Evolutionary conservation across 192 early-diverging fungal genomes (phyloP).

Genomic region (Coemansia biformis): DNA sequence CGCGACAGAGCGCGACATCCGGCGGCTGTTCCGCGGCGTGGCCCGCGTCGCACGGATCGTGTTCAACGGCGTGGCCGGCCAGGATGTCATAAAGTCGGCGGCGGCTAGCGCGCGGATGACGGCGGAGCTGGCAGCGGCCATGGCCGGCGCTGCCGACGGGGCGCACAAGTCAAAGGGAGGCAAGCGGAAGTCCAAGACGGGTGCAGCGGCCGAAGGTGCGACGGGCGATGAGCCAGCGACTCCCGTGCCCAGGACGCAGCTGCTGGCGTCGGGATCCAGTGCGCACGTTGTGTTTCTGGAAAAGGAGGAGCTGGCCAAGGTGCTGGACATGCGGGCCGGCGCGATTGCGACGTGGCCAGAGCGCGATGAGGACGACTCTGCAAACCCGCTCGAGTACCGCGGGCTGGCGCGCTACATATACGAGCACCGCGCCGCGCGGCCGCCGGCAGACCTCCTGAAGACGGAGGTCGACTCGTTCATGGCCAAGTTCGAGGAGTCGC

Average conservation of each 20-base stretch:
- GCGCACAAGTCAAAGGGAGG: conserved; percentile 18
- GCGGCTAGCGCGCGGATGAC: conserved; percentile 28
- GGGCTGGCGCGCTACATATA: conserved; percentile 36
- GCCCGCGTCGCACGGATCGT: conserved; percentile 53
- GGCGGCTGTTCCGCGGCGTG: conserved; percentile 56
- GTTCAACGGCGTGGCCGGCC: conserved; percentile 51
- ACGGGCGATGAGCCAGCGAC: conserved; percentile 19
- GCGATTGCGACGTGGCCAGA: conserved; percentile 35
- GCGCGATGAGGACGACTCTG: conserved; percentile 42
- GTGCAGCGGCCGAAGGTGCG: conserved; percentile 10
- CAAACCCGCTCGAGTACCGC: conserved; percentile 27
- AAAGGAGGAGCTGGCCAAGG: conserved; percentile 57
- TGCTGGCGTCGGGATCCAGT: conserved; percentile 53
- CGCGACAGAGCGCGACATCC: conserved; percentile 59
- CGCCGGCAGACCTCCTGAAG: conserved; percentile 51
- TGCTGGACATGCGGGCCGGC: conserved; percentile 57
- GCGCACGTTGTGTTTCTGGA: conserved; percentile 70
- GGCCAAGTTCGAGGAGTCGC: conserved; percentile 69
- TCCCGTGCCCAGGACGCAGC: conserved; percentile 29
- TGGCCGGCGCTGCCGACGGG: conserved; percentile 27
- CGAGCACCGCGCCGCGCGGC: conserved; percentile 40
- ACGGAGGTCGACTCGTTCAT: conserved; percentile 67
- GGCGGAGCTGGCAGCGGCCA: conserved; percentile 34
- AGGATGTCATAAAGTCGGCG: conserved; percentile 14
- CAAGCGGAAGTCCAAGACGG: conserved; percentile 16